Evolutionary conservation across 2,329 filamentous ascomycete species (phyloP).

Genomic region (Sclerotinia sclerotiorum): DNA sequence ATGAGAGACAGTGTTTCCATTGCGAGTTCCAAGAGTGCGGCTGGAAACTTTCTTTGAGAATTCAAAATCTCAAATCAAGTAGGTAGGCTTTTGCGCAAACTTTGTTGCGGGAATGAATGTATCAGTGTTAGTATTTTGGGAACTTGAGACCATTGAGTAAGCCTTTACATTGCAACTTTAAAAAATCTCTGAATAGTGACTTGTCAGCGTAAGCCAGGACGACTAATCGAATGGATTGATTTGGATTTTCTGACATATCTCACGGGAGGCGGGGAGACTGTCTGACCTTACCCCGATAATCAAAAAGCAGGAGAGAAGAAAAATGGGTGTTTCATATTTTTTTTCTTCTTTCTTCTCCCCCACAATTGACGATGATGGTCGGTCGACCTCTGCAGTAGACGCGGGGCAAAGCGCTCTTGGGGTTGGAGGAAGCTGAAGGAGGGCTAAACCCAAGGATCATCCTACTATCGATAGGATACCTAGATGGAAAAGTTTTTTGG

Average conservation of each 20-base stretch:
- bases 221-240: neutral
- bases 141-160: slow-evolving; percentile 15
- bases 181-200: slow-evolving; percentile 4
- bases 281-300: slow-evolving; percentile 3
- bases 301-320: neutral
- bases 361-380: slow-evolving; percentile 17
- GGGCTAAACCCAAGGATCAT: slow-evolving; percentile 20
- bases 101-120: neutral
- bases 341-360: slow-evolving; percentile 13
- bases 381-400: slow-evolving; percentile 19
- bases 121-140: neutral
- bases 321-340: slow-evolving; percentile 20
- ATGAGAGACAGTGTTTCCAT: slow-evolving; percentile 11
- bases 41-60: slow-evolving; percentile 9
- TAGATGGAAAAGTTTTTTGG: neutral
- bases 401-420: slow-evolving; percentile 22
- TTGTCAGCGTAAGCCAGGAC: slow-evolving; percentile 7
- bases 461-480: slow-evolving; percentile 20
- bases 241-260: neutral
- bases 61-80: neutral
- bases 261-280: slow-evolving; percentile 13
- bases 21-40: neutral
- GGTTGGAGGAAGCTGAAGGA: slow-evolving; percentile 19
- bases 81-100: neutral
- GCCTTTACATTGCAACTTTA: neutral